Base-by-base conservation (phyloP, 2,329 filamentous ascomycete species). In the Fusarium chuoi region DNA sequence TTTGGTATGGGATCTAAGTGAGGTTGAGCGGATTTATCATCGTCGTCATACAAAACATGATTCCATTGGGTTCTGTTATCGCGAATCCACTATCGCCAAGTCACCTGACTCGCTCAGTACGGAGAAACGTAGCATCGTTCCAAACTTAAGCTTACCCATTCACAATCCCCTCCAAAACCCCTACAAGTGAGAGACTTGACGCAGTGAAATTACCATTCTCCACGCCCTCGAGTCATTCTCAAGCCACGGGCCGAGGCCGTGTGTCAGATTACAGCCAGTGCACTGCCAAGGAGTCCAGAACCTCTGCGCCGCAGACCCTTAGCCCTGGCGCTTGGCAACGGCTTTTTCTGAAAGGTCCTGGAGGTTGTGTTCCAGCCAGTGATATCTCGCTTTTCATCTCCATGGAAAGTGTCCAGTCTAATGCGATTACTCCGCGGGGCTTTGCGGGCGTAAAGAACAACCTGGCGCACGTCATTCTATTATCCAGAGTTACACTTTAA, bases 211-310 rank as follows among this genome's bases (percentile, higher is more conserved):
- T 45, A 57, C 39, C 18, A 45, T 45, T 44, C 28, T 26, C 38
- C 33, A 49, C 55, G n/a, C 24, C 20, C 18, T 55, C 48, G 48
- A 61, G 41, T 60, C 60, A 60, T 59, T 35, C 18, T 14, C 39
- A 46, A 33, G 26, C 45, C 38, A 61, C 28, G 44, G 9, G 22
- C 13, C 39, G 15, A 59, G 24, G 24, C 30, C 38, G 33, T 44
- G 12, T 41, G 39, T 56, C 60, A 57, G 46, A 65, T 39, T 51
- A 17, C 36, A 65, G 62, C 52, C 39, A 36, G 6, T 52, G 64
- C 55, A 68, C 55, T 42, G 65, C 65, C 65, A 68, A 68, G 65
- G 20, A 63, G 35, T 68, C 65, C 30, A 68, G 65, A 62, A 49
- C 48, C 28, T 20, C 41, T 42, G 39, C 24, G 48, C 63, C 36